phyloP scores from a whole-genome alignment of 768 basidiomycete species.

The Mycena capillaripes region DNA sequence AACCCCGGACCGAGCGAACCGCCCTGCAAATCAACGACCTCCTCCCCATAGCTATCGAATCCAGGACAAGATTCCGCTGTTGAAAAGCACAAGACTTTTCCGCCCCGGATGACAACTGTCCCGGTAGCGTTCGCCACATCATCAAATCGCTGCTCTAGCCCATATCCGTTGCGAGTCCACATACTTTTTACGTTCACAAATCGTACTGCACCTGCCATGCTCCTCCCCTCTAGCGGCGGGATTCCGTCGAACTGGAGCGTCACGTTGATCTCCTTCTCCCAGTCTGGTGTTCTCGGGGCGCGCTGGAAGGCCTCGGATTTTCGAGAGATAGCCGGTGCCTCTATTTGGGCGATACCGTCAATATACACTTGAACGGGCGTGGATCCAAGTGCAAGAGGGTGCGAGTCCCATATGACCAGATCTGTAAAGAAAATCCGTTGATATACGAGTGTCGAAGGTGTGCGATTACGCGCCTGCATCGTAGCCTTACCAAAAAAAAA shows the following conservation, averaged over 20 bases:
- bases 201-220: not conserved
- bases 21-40: constrained; percentile 69
- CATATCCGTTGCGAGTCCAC: no score
- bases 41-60: no score
- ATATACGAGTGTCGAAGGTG: no score
- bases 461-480: constrained; percentile 73
- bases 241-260: constrained; percentile 75
- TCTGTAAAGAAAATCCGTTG: constrained; percentile 45
- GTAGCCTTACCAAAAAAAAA: constrained; percentile 59
- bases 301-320: constrained; percentile 66
- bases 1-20: constrained; percentile 75
- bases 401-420: constrained; percentile 76
- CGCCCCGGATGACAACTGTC: no score
- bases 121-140: no score
- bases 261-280: constrained; percentile 69
- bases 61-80: no score
- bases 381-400: constrained; percentile 83
- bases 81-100: no score
- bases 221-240: constrained; percentile 64
- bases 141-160: no score
- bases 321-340: constrained; percentile 46
- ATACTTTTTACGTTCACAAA: not conserved
- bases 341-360: constrained; percentile 81
- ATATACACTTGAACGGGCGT: constrained; percentile 87
- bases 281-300: constrained; percentile 68